Percentiles rank a stretch among this genome's conserved stretches.
Conservation (phyloP, 805 yeast species). For the Wickerhamiella brachini region DNA sequence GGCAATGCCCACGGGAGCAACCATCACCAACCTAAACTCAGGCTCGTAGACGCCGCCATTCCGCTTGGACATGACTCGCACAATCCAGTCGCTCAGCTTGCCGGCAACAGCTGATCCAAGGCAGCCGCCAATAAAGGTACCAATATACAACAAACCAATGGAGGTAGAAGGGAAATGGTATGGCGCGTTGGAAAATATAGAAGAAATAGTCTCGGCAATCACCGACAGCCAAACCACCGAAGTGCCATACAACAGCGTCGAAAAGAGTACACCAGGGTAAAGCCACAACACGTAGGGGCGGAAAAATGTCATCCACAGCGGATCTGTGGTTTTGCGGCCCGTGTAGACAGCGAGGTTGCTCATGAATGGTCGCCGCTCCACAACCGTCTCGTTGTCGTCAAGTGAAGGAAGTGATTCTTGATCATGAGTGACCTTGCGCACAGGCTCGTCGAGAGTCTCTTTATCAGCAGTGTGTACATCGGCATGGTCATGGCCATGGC, state of each 20-base stretch:
- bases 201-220: conserved; percentile 41
- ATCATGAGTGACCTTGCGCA: background rate
- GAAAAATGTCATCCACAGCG: conserved; percentile 41
- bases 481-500: background rate
- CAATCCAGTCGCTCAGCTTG: conserved; percentile 34
- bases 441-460: background rate
- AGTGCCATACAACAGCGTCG: conserved; percentile 38
- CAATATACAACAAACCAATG: conserved; percentile 40
- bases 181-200: conserved; percentile 33
- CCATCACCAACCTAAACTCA: conserved; percentile 43
- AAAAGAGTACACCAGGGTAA: conserved; percentile 40
- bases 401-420: background rate
- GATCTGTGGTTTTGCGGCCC: conserved; percentile 37
- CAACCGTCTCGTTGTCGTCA: background rate
- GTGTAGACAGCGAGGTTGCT: conserved; percentile 30
- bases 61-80: conserved; percentile 30
- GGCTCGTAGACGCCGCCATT: conserved; percentile 50
- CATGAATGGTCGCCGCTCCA: conserved; percentile 17
- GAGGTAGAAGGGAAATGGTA: conserved; percentile 34
- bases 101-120: conserved; percentile 45
- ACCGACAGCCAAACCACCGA: conserved; percentile 54
- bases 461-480: background rate
- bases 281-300: conserved; percentile 37
- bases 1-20: conserved; percentile 34
- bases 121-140: conserved; percentile 45